Base-by-base conservation (phyloP, 2,329 filamentous ascomycete species). In the Byssothecium circinans region DNA sequence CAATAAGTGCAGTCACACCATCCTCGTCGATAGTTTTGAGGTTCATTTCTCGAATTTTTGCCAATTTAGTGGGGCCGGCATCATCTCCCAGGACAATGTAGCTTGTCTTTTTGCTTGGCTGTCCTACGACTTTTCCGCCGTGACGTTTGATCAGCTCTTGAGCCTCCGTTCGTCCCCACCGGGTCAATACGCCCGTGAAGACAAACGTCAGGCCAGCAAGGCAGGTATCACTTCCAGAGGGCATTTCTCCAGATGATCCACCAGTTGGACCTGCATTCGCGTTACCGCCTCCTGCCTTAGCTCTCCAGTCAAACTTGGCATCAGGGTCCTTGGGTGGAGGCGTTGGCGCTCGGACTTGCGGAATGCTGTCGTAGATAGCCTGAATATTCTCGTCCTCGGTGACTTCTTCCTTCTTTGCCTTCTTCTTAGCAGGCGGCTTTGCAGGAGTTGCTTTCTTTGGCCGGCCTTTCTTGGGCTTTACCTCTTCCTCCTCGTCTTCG, bases 21-120 rank as follows among this genome's bases (percentile, higher is more conserved):
- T 95, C 83, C 68, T 99, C 95, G 60, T 96, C 87, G 64, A 99
- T 96, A 0, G 91, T 95, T 70, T 91, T 96, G 68, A 97, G 83
- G 0, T 83, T 83, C 60, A 88, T 76, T 17, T 89, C 81, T 47
- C 82, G 79, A 58, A 99, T 97, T 58, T 91, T 96, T 56, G 86
- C 79, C 33, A 99, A 78, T 69, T 99, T 99, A 71, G 87, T 95
- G 1, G 94, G 94, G 0, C 94, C 94, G 19, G 95, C 94, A 69
- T 97, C 94, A 20, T 81, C 81, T 35, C 94, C 94, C 2, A 99
- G 80, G 14, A 99, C 89, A 37, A 99, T 91, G 65, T 90, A 99
- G 63, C 82, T 94, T 0, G 95, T 99, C 72, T 96, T 97, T 64
- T 86, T 88, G 67, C 92, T 97, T 17, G 95, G 94, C 4, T 84